phyloP scores from a whole-genome alignment of 2,329 filamentous ascomycete species.

The Hypoxylon sp. region DNA sequence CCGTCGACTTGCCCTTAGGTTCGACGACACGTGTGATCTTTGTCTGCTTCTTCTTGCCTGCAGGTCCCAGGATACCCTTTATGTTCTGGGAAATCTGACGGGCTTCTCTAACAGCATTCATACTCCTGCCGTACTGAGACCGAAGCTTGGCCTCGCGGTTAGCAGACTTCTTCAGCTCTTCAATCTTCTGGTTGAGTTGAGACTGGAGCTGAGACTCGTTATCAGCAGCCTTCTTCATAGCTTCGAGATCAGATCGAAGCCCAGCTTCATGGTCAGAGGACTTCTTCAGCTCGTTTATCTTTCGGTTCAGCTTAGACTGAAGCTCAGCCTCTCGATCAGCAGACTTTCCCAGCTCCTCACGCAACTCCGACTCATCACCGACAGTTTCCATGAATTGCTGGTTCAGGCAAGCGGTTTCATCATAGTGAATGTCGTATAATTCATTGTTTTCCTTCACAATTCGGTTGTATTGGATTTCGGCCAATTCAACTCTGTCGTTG shows the following conservation, averaged over 20 bases:
- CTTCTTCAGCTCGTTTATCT: neutral
- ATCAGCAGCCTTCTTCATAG: constrained; percentile 1
- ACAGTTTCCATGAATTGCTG: constrained; percentile 2
- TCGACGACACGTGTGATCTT: constrained; percentile 56
- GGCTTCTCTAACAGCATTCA: constrained; percentile 45
- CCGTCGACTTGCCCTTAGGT: constrained; percentile 49
- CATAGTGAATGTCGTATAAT: neutral
- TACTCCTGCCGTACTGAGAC: constrained; percentile 38
- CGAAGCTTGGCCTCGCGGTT: constrained; percentile 43
- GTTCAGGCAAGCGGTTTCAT: constrained; percentile 2
- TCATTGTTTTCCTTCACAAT: neutral
- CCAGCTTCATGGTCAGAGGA: neutral
- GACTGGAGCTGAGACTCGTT: neutral
- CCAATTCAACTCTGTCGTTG: neutral
- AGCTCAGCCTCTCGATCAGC: constrained; percentile 1
- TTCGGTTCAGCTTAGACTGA: constrained; percentile 1
- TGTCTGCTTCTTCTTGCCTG: constrained; percentile 49
- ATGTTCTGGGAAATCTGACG: constrained; percentile 47
- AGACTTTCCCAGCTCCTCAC: constrained; percentile 1
- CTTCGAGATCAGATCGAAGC: neutral
- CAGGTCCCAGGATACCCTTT: constrained; percentile 48
- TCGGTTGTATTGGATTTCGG: constrained; percentile 1
- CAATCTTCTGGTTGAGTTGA: constrained; percentile 8
- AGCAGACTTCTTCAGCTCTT: constrained; percentile 42
- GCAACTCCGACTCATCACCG: neutral